phyloP scores from a whole-genome alignment of 208 protist species.

The Leishmania mexicana region DNA sequence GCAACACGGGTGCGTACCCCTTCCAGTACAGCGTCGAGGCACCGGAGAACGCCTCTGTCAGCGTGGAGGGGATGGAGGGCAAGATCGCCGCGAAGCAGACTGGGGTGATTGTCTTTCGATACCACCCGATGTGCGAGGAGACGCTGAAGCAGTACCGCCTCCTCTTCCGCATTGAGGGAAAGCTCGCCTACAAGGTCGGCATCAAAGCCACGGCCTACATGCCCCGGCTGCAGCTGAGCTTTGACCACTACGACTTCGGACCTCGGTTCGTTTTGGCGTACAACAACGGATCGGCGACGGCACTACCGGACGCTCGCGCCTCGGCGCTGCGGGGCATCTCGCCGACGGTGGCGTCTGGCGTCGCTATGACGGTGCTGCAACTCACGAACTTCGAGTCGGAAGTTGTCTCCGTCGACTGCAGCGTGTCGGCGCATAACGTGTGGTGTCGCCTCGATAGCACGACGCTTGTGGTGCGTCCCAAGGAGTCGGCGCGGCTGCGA shows the following conservation, averaged over 20 bases:
- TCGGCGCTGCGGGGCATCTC: background rate
- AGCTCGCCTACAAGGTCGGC: conserved; percentile 78
- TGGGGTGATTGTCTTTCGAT: conserved; percentile 71
- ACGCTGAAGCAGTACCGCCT: conserved; percentile 71
- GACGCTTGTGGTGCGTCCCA: conserved; percentile 87
- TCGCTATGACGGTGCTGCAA: conserved; percentile 46
- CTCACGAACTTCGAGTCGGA: conserved; percentile 93
- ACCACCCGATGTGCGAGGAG: conserved; percentile 79
- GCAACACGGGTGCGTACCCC: conserved; percentile 90
- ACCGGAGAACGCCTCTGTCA: conserved; percentile 51
- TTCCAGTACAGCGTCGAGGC: conserved; percentile 86
- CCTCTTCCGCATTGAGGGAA: conserved; percentile 79
- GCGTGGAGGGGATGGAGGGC: conserved; percentile 60
- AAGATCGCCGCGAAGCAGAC: conserved; percentile 73
- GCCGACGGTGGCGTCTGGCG: conserved; percentile 23
- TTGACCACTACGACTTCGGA: conserved; percentile 92
- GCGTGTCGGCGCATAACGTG: conserved; percentile 72
- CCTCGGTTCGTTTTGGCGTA: conserved; percentile 85
- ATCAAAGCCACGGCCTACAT: conserved; percentile 78
- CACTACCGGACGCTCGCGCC: conserved; percentile 1
- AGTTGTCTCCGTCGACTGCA: conserved; percentile 85
- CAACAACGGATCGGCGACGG: conserved; percentile 25
- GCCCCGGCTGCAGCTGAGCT: conserved; percentile 91
- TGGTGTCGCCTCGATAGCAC: conserved; percentile 87
- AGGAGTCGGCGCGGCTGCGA: conserved; percentile 63